Evolutionary conservation across 140 eudicot genomes (phyloP).

Genomic region (Oenanthe javanica): DNA sequence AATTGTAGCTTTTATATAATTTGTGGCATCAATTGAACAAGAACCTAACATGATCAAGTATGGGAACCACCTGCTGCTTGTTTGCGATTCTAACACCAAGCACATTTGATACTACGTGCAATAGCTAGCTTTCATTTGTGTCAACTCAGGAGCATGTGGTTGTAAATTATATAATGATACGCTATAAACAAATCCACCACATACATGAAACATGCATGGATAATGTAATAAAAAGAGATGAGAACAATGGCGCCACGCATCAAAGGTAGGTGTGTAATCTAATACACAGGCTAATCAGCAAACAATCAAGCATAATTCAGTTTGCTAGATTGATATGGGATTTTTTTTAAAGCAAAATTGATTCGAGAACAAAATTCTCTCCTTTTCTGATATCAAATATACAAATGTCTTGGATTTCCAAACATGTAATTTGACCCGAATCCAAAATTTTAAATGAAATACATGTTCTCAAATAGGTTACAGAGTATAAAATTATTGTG

Average conservation of each 20-base stretch:
- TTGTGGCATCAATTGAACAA: not conserved
- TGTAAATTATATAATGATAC: not conserved
- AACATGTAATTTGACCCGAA: no score
- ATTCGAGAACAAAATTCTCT: no score
- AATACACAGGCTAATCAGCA: not conserved
- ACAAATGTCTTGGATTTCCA: no score
- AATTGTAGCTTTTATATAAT: not conserved
- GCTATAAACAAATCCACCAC: not conserved
- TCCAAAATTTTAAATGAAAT: no score
- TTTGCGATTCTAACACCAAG: not conserved
- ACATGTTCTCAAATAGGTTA: no score
- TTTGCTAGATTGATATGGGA: no score
- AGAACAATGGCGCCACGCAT: not conserved
- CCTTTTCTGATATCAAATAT: no score
- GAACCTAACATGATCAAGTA: conserved; percentile 9
- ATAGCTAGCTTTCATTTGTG: not conserved
- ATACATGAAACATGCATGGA: not conserved
- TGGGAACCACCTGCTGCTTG: conserved; percentile 13
- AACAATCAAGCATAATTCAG: not conserved
- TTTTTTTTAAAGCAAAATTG: no score
- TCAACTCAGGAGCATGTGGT: not conserved
- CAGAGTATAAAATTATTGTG: no score
- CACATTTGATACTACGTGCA: not conserved
- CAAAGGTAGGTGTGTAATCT: not conserved
- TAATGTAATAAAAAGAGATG: not conserved